Percentiles rank a stretch among this genome's conserved stretches.
Conservation (phyloP, 2,329 filamentous ascomycete genomes). For the Cytospora chrysosperma region DNA sequence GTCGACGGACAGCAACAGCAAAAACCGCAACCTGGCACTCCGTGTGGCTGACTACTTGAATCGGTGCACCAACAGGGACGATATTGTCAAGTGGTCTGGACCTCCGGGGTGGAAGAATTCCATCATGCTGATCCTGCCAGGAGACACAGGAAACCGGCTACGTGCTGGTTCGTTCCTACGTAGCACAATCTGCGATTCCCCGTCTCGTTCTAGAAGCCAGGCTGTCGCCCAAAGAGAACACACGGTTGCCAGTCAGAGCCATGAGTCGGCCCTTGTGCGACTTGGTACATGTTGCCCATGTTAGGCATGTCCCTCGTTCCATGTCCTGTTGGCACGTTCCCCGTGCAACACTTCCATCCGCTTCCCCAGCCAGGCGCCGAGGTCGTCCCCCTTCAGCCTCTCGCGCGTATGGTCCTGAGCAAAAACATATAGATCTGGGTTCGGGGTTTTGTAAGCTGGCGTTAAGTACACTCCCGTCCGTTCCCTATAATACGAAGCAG, state of each 20-base stretch:
- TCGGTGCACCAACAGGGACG: neutral
- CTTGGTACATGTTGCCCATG: neutral
- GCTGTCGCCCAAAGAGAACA: neutral
- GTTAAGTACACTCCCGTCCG: no score
- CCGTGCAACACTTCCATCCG: neutral
- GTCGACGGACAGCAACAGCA: constrained; percentile 7
- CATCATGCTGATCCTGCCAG: neutral
- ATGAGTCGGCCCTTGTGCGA: neutral
- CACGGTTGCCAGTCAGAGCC: neutral
- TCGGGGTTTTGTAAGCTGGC: no score
- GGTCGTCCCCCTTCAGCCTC: no score
- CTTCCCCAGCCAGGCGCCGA: neutral
- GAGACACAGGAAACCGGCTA: neutral
- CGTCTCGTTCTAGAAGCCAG: neutral
- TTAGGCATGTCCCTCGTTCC: no score
- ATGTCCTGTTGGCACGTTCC: neutral
- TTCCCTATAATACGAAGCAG: no score
- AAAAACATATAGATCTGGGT: no score
- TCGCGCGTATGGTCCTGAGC: no score
- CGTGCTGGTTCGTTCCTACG: neutral
- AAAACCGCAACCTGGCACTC: neutral
- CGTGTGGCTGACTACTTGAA: neutral
- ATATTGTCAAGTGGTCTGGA: neutral
- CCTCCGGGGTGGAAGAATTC: neutral
- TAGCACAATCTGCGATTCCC: neutral